Evolutionary conservation across 805 yeast species (phyloP).

Genomic region (Tetrapisispora iriomotensis): DNA sequence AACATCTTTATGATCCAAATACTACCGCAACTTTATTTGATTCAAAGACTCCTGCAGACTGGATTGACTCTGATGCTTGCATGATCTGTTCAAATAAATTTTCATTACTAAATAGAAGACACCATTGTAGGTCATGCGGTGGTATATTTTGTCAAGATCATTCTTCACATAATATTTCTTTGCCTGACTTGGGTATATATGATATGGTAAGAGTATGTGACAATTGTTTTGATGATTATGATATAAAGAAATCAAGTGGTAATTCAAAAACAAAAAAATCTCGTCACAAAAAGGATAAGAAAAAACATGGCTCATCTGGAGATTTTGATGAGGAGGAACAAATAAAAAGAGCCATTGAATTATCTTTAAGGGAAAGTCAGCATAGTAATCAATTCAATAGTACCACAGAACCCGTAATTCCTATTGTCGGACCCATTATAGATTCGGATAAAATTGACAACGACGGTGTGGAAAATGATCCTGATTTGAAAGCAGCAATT

Average conservation of each 20-base stretch:
- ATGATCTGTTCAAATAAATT: conserved; percentile 84
- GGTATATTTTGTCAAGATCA: conserved; percentile 85
- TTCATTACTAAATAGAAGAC: conserved; percentile 77
- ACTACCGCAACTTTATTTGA: conserved; percentile 51
- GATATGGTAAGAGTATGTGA: conserved; percentile 93
- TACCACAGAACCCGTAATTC: conserved; percentile 21
- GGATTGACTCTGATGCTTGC: conserved; percentile 93
- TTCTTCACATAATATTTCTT: conserved; percentile 59
- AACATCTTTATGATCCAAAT: conserved; percentile 10
- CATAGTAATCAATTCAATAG: conserved; percentile 2
- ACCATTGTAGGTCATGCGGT: conserved; percentile 95
- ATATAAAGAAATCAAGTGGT: conserved; percentile 27
- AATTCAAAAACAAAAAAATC: conserved; percentile 8
- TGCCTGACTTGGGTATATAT: conserved; percentile 77
- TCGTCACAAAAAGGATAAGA: conserved; percentile 18
- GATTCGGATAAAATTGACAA: neutral
- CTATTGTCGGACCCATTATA: conserved; percentile 8
- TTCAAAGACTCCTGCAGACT: conserved; percentile 89
- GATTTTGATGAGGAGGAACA: conserved; percentile 76
- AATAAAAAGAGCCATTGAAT: conserved; percentile 62
- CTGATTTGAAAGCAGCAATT: conserved; percentile 87
- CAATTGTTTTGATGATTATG: conserved; percentile 63
- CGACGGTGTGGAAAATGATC: conserved; percentile 51
- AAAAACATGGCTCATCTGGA: conserved; percentile 30
- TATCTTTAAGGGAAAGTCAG: conserved; percentile 54